Evolutionary conservation across 2,329 filamentous ascomycete species (phyloP).

Genomic region (Acephala macrosclerotiorum): DNA sequence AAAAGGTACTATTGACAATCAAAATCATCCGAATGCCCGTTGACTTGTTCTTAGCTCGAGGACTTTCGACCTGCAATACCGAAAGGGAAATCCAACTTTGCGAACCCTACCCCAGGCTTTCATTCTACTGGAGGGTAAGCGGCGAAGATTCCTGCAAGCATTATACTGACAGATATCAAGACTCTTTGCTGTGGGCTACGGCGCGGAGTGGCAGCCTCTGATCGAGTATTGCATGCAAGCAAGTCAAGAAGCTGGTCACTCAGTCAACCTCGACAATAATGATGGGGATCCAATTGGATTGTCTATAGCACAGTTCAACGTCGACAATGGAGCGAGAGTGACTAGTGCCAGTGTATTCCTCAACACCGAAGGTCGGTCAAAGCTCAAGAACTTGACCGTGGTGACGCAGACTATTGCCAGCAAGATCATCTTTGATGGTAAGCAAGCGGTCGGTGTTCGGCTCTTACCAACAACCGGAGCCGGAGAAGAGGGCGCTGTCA

Average conservation of each 20-base stretch:
- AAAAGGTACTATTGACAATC: neutral
- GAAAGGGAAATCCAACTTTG: neutral
- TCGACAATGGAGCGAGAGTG: too few species aligned
- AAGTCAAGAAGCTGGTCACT: slow-evolving; percentile 2
- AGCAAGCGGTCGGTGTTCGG: too few species aligned
- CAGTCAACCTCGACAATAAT: slow-evolving; percentile 8
- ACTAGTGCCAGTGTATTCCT: too few species aligned
- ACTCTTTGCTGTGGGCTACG: neutral
- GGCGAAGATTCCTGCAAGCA: neutral
- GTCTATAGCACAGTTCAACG: too few species aligned
- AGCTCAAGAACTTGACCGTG: too few species aligned
- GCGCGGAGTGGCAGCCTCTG: slow-evolving; percentile 2
- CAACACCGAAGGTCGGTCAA: too few species aligned
- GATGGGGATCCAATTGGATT: too few species aligned
- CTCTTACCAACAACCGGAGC: too few species aligned
- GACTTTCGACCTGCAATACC: neutral
- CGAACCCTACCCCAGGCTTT: neutral
- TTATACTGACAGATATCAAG: neutral
- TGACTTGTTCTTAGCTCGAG: neutral
- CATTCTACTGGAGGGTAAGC: slow-evolving; percentile 1
- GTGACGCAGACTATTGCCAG: too few species aligned
- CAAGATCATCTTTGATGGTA: too few species aligned
- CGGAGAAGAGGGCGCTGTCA: too few species aligned
- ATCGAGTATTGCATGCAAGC: neutral
- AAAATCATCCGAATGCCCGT: too few species aligned